Base-by-base conservation (phyloP, 2,329 filamentous ascomycete species). In the Coniosporium tulheliwenetii region DNA sequence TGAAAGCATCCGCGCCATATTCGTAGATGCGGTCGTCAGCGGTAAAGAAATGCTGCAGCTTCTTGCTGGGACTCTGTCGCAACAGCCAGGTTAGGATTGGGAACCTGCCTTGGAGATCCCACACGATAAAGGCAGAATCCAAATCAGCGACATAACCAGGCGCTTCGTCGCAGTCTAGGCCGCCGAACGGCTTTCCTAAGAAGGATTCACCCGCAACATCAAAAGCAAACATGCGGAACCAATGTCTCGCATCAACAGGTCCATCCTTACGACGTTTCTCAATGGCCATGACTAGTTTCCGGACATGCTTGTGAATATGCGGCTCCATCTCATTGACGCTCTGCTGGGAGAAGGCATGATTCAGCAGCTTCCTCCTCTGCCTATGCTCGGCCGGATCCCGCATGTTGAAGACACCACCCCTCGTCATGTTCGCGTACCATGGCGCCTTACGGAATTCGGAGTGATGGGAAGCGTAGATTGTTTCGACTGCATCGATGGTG, bases 401-500 rank as follows among this genome's bases (percentile, higher is more conserved):
- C 36, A 37, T 15, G 36, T 19, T 15, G 19, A 37, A 37, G 36
- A 37, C 19, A 5, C 36, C 36, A 26, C 19, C 19, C 19, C 19
- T 26, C 36, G 4, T n/a, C 19, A 15, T n/a, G 13, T 7, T 19
- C 5, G 13, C 36, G 8, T 37, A 37, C 12, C 13, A 12, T 37
- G 36, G 36, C n/a, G 36, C 36, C 16, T 37, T 37, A 12, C 13
- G 12, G 36, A 14, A 37, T n/a, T 12, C 19, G 3, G 36, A 37
- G 5, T 5, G n/a, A 14, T 37, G 36, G 0, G 70, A 69, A 26
- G 19, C 19, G 19, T 26, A 26, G 15, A 75, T 73, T 0, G 62
- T 63, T n/a, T 63, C 60, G 33, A 73, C 44, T 0, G 70, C 71
- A 0, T 61, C 52, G 0, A 70, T 52, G 30, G 52, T 59, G 43